Evolutionary conservation across 306 rosid genomes (phyloP).

Genomic region (Gynostemma pentaphyllum): DNA sequence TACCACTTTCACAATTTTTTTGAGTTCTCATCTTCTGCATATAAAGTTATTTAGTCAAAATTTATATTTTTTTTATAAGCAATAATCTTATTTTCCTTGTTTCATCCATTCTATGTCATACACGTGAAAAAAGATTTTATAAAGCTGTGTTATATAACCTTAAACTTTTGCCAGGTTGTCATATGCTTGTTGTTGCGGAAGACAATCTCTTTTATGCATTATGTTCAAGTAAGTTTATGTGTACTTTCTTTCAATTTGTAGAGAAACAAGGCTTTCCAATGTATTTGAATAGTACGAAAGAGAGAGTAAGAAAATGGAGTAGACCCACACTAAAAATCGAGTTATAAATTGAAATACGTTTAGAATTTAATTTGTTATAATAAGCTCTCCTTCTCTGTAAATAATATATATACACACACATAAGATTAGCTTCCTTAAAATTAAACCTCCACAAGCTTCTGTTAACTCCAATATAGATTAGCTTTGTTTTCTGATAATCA

Average conservation of each 20-base stretch:
- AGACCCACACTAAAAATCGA: too few species aligned
- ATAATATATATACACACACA: too few species aligned
- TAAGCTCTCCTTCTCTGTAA: too few species aligned
- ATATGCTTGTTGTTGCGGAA: conserved; percentile 87
- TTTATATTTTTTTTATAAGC: not conserved
- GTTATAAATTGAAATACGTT: too few species aligned
- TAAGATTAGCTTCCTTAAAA: too few species aligned
- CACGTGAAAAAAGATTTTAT: not conserved
- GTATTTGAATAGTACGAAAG: too few species aligned
- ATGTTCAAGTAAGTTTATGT: conserved; percentile 66
- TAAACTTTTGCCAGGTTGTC: conserved; percentile 66
- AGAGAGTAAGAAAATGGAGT: too few species aligned
- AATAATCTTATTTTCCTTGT: not conserved
- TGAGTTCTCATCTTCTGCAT: conserved; percentile 1
- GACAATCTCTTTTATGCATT: conserved; percentile 82
- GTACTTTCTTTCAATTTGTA: not conserved
- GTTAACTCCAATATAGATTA: too few species aligned
- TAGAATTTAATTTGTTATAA: too few species aligned
- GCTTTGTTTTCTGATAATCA: too few species aligned
- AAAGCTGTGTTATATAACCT: not conserved
- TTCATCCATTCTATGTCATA: not conserved
- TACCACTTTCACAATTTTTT: conserved; percentile 10
- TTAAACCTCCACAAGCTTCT: too few species aligned
- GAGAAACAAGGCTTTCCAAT: too few species aligned
- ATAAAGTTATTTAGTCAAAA: not conserved